phyloP scores from a whole-genome alignment of 75 land plant species.

The Cupressus sempervirens region DNA sequence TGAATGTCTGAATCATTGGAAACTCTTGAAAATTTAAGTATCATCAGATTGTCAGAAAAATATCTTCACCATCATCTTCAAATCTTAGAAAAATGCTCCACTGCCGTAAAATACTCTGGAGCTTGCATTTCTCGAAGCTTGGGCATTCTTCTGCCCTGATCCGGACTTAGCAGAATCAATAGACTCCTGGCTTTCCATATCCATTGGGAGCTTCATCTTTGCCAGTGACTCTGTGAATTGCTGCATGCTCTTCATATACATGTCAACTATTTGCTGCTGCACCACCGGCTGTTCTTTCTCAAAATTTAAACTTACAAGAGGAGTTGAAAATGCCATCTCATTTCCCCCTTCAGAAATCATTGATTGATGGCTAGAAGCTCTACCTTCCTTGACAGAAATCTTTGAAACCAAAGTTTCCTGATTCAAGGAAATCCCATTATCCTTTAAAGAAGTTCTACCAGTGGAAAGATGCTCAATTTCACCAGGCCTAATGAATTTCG shows the following conservation, averaged over 20 bases:
- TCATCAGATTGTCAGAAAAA: background rate
- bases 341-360: conserved; percentile 14
- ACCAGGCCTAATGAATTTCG: conserved; percentile 13
- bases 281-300: conserved; percentile 48
- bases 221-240: conserved; percentile 76
- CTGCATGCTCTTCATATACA: conserved; percentile 94
- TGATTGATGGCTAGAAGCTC: conserved; percentile 15
- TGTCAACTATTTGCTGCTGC: conserved; percentile 70
- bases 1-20: too few species aligned
- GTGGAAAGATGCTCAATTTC: conserved; percentile 27
- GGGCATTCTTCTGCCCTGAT: conserved; percentile 34
- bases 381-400: conserved; percentile 11
- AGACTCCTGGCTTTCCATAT: conserved; percentile 33
- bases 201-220: conserved; percentile 80
- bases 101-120: conserved; percentile 70
- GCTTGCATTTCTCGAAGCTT: conserved; percentile 26
- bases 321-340: conserved; percentile 13
- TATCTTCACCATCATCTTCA: background rate
- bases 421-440: conserved; percentile 15
- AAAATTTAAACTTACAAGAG: conserved; percentile 29
- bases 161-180: conserved; percentile 11
- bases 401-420: conserved; percentile 12
- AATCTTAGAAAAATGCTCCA: conserved; percentile 68
- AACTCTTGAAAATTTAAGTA: too few species aligned
- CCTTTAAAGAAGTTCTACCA: conserved; percentile 33